These are phyloP conservation scores for Trapa incisa DNA, from an alignment of 345 rosid species.

Conservation along the genomic window DNA sequence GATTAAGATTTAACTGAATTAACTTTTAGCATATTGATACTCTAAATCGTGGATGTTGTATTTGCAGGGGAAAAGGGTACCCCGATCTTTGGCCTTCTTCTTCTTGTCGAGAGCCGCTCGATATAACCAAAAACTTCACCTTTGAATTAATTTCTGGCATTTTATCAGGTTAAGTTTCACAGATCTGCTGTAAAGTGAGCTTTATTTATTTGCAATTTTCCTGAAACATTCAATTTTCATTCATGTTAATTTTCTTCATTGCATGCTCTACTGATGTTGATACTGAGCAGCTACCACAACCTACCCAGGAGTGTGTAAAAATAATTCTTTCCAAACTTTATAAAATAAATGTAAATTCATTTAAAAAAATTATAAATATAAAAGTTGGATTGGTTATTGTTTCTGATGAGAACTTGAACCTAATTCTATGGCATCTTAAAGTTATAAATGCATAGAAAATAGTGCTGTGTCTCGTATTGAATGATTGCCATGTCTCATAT, in stretches of 20 bases:
- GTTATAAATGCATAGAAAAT: neutral
- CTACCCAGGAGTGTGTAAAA: neutral
- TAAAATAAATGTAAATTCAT: neutral
- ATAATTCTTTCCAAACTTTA: neutral
- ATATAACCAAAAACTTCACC: slow-evolving; percentile 64
- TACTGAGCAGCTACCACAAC: neutral
- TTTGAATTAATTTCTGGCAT: slow-evolving; percentile 81
- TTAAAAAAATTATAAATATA: neutral
- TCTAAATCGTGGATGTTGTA: slow-evolving; percentile 1
- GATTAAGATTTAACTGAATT: neutral
- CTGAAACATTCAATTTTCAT: neutral
- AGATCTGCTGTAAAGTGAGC: neutral
- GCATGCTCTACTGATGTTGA: neutral
- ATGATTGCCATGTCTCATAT: neutral
- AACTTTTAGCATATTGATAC: neutral
- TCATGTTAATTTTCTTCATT: neutral
- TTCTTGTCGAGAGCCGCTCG: slow-evolving; percentile 92
- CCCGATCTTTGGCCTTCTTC: slow-evolving; percentile 91
- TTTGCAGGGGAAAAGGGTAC: slow-evolving; percentile 83
- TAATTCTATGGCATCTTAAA: neutral
- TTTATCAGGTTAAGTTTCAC: slow-evolving; percentile 41
- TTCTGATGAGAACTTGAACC: neutral
- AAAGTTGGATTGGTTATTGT: neutral
- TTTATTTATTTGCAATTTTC: neutral
- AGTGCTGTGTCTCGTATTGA: neutral